Conservation (phyloP, 176 grass and related monocot genomes). For the sorghum (Sorghum bicolor) region Sorghum_bicolor_NCBIv3 NC_012871.2:3138001-3138500, state of each 20-base stretch:
- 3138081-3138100: neutral
- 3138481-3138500: conserved; percentile 63
- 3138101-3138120: neutral
- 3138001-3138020: conserved; percentile 8
- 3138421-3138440: conserved; percentile 87
- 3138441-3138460: conserved; percentile 68
- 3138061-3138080: neutral
- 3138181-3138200: neutral
- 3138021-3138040: conserved; percentile 9
- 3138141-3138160: neutral
- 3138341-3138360: conserved; percentile 81
- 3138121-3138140: neutral
- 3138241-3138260: conserved; percentile 83
- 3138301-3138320: conserved; percentile 68
- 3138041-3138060: conserved; percentile 15
- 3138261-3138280: conserved; percentile 70
- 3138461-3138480: conserved; percentile 93
- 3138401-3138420: conserved; percentile 80
- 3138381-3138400: conserved; percentile 52
- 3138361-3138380: conserved; percentile 89
- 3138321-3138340: conserved; percentile 63
- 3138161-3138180: neutral
- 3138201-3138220: neutral
- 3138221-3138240: conserved; percentile 61
- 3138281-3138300: conserved; percentile 67